Percentiles rank a stretch among this genome's conserved stretches.
These are phyloP conservation scores for Clavulina sp. DNA, from an alignment of 768 basidiomycete genomes.

Conservation along the genomic window DNA sequence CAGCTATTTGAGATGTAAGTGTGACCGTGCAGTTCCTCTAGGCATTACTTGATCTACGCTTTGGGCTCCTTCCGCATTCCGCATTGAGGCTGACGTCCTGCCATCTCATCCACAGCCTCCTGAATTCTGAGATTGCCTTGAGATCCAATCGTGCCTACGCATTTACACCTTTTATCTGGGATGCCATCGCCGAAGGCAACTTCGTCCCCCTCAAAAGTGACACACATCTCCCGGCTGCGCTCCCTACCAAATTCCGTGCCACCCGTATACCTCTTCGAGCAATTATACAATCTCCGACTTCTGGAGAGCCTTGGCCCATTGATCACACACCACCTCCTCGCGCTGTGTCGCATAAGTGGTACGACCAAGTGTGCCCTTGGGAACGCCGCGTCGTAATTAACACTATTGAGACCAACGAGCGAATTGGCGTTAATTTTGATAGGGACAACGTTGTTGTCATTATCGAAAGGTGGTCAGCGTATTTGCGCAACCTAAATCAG, in stretches of 20 bases:
- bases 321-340: slow-evolving; percentile 24
- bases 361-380: slow-evolving; percentile 30
- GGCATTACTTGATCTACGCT: neutral
- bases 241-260: too few relatives aligned
- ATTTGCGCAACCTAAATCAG: slow-evolving; percentile 26
- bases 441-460: slow-evolving; percentile 21
- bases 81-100: neutral
- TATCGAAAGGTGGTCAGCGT: slow-evolving; percentile 30
- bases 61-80: neutral
- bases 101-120: neutral
- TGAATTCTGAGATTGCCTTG: slow-evolving; percentile 6
- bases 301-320: slow-evolving; percentile 20
- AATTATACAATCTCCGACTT: slow-evolving; percentile 23
- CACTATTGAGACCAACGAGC: slow-evolving; percentile 19
- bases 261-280: slow-evolving; percentile 5
- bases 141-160: slow-evolving; percentile 4
- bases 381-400: slow-evolving; percentile 16
- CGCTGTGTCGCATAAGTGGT: slow-evolving; percentile 31
- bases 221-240: neutral
- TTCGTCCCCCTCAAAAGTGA: too few relatives aligned
- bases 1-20: slow-evolving; percentile 7
- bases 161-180: slow-evolving; percentile 8
- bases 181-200: slow-evolving; percentile 6
- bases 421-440: slow-evolving; percentile 9
- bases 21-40: neutral